phyloP scores from a whole-genome alignment of 306 rosid species.

The Glycine soja region DNA sequence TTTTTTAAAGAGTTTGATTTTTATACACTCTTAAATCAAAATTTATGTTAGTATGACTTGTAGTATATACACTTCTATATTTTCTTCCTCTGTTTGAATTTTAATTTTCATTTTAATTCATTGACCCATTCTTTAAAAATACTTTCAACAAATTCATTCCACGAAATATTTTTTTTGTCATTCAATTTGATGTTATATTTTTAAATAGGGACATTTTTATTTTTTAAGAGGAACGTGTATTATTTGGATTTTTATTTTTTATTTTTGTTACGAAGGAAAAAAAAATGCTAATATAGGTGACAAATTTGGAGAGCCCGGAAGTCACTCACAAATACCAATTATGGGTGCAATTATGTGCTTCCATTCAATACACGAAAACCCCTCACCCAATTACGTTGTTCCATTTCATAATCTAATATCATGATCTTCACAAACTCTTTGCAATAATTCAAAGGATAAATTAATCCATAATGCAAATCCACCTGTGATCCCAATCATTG shows the following conservation, averaged over 20 bases:
- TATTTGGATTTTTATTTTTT: not conserved
- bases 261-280: not conserved
- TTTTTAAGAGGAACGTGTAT: not conserved
- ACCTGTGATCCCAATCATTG: conserved; percentile 42
- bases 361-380: conserved; percentile 49
- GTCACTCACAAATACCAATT: conserved; percentile 30
- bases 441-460: conserved; percentile 44
- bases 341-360: conserved; percentile 42
- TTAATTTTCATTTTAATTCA: not conserved
- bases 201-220: not conserved
- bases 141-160: not conserved
- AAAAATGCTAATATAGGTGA: too few relatives aligned
- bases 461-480: not conserved
- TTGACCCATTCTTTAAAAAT: not conserved
- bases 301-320: not conserved
- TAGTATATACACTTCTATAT: too few relatives aligned
- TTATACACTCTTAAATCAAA: too few relatives aligned
- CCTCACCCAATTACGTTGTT: conserved; percentile 22
- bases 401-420: conserved; percentile 45
- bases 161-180: not conserved
- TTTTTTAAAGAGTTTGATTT: too few relatives aligned
- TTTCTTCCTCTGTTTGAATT: not conserved
- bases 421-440: conserved; percentile 48
- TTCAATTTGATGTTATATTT: not conserved
- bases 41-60: too few relatives aligned